Conservation (phyloP, 495 filamentous ascomycete species). For the Pyrenula massariospora region DNA sequence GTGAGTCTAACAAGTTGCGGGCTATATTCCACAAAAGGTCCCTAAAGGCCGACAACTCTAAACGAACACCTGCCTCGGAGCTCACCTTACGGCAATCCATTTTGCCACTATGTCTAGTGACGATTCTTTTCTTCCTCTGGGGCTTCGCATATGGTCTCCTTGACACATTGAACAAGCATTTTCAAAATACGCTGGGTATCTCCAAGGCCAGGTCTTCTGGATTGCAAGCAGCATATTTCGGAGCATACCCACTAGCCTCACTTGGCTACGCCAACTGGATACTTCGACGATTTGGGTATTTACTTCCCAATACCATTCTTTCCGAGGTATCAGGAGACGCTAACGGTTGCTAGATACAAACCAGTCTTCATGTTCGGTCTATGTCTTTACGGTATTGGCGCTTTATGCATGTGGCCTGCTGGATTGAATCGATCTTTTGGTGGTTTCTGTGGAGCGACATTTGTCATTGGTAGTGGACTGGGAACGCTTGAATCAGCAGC, state of each 20-base stretch:
- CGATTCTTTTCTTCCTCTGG: conserved; percentile 63
- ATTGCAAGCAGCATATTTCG: conserved; percentile 44
- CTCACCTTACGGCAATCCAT: conserved; percentile 48
- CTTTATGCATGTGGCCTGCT: conserved; percentile 44
- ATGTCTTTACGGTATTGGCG: conserved; percentile 38
- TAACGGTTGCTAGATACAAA: conserved; percentile 20
- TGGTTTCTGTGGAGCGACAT: conserved; percentile 24
- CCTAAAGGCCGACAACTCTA: conserved; percentile 28
- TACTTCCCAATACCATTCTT: neutral
- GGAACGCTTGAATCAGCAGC: conserved; percentile 43
- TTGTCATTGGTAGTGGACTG: conserved; percentile 44
- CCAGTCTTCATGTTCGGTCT: conserved; percentile 42
- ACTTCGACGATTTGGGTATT: conserved; percentile 31
- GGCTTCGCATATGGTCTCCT: conserved; percentile 39
- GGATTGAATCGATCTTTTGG: conserved; percentile 40
- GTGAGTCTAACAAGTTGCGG: neutral
- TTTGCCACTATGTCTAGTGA: conserved; percentile 33
- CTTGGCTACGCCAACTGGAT: conserved; percentile 48
- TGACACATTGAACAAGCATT: conserved; percentile 36
- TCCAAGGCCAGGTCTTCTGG: conserved; percentile 36
- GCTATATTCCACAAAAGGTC: neutral
- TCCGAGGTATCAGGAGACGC: neutral
- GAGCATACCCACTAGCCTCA: conserved; percentile 48
- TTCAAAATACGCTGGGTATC: conserved; percentile 41
- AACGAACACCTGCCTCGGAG: conserved; percentile 42